Percentiles rank a stretch among this genome's conserved stretches.
phyloP scores from a whole-genome alignment of 1,284 basidiomycete genomes.

The Agroathelia rolfsii region DNA sequence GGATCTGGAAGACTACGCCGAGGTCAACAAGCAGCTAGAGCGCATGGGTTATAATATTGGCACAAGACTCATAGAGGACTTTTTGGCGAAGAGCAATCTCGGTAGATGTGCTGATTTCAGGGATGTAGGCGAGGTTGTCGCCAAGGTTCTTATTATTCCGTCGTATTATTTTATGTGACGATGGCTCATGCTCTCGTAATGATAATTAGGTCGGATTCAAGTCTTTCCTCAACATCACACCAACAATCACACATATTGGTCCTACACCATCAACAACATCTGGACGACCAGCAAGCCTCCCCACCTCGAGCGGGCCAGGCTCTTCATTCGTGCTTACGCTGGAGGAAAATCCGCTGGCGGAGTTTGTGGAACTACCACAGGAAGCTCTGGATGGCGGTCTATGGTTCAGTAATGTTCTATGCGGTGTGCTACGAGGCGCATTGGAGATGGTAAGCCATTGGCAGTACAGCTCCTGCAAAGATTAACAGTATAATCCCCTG shows the following conservation, averaged over 20 bases:
- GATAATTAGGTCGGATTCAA: conserved; percentile 87
- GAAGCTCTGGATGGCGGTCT: conserved; percentile 87
- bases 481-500: conserved; percentile 11
- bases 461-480: conserved; percentile 4
- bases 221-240: conserved; percentile 91
- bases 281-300: conserved; percentile 31
- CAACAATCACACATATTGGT: conserved; percentile 64
- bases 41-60: conserved; percentile 99
- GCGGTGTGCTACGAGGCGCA: conserved; percentile 87
- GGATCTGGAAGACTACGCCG: conserved; percentile 95
- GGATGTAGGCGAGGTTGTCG: conserved; percentile 89
- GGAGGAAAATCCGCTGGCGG: conserved; percentile 94
- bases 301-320: conserved; percentile 27
- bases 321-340: conserved; percentile 76
- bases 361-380: conserved; percentile 95
- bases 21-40: conserved; percentile 79
- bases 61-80: conserved; percentile 93
- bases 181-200: conserved; percentile 1
- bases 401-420: conserved; percentile 95
- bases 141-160: conserved; percentile 51
- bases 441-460: conserved; percentile 81
- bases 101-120: conserved; percentile 85
- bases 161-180: neutral
- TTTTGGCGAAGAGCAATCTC: conserved; percentile 82
- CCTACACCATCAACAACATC: conserved; percentile 37